A percentile compares a stretch with the other conserved stretches of the same genome.
Evolutionary conservation across 495 filamentous ascomycete species (phyloP).

Genomic region (Penicillium pulvis): DNA sequence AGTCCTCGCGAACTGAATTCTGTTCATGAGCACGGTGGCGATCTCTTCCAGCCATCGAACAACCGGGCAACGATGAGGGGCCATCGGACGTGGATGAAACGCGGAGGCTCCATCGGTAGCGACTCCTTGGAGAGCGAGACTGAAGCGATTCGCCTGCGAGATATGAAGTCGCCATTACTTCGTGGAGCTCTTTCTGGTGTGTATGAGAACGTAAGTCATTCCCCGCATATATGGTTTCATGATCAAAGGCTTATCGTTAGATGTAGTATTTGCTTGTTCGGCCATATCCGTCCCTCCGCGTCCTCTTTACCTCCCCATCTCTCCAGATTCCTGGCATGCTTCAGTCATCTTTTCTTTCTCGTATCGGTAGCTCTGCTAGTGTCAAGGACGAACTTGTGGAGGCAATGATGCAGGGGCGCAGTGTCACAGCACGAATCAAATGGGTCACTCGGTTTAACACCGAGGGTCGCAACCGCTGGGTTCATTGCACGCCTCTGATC

Average conservation of each 20-base stretch:
- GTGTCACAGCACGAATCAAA: slow-evolving; percentile 65
- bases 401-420: slow-evolving; percentile 59
- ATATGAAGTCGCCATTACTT: slow-evolving; percentile 25
- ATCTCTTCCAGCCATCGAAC: slow-evolving; percentile 34
- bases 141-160: slow-evolving; percentile 27
- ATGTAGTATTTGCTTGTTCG: slow-evolving; percentile 62
- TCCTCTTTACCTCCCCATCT: slow-evolving; percentile 65
- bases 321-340: slow-evolving; percentile 62
- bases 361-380: slow-evolving; percentile 54
- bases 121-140: slow-evolving; percentile 31
- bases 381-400: slow-evolving; percentile 55
- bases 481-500: slow-evolving; percentile 62
- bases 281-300: slow-evolving; percentile 62
- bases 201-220: slow-evolving; percentile 45
- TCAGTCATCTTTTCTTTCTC: slow-evolving; percentile 55
- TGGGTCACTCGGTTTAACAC: slow-evolving; percentile 52
- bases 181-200: slow-evolving; percentile 40
- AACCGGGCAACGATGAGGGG: background rate
- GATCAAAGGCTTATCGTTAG: background rate
- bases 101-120: slow-evolving; percentile 25
- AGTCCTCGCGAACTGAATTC: slow-evolving; percentile 56
- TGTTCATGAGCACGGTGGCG: slow-evolving; percentile 40
- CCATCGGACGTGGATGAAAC: slow-evolving; percentile 22
- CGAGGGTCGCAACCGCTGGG: slow-evolving; percentile 56
- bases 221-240: background rate